Evolutionary conservation across 345 rosid species (phyloP).

Genomic region (Populus alba): DNA sequence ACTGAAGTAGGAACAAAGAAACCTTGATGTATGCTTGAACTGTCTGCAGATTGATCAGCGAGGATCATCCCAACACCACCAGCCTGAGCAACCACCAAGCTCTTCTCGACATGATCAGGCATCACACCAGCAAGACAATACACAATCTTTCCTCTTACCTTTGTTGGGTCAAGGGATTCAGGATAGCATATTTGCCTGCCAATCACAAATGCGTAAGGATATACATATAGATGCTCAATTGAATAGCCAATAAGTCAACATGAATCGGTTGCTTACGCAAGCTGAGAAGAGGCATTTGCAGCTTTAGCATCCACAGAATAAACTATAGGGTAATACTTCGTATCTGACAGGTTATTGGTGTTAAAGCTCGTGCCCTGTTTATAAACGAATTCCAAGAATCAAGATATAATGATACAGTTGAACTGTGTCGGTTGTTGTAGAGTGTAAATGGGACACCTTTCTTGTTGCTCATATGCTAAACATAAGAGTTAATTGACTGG

Average conservation of each 20-base stretch:
- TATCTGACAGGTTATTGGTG: neutral
- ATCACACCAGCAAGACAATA: neutral
- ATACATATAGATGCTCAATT: too few relatives aligned
- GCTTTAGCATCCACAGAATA: slow-evolving; percentile 6
- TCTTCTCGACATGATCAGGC: neutral
- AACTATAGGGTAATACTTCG: slow-evolving; percentile 13
- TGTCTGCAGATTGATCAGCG: neutral
- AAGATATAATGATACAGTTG: too few relatives aligned
- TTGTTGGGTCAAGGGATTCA: neutral
- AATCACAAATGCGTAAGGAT: too few relatives aligned
- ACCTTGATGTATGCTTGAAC: neutral
- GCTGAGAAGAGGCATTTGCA: neutral
- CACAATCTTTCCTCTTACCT: slow-evolving; percentile 8
- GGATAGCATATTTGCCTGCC: neutral
- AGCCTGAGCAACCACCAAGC: neutral
- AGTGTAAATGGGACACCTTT: too few relatives aligned
- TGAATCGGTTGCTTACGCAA: neutral
- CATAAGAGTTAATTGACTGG: too few relatives aligned
- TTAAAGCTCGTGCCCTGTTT: slow-evolving; percentile 18
- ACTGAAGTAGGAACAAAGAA: slow-evolving; percentile 21
- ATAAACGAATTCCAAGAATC: too few relatives aligned
- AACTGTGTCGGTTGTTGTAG: too few relatives aligned
- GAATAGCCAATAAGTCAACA: neutral
- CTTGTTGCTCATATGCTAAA: too few relatives aligned
- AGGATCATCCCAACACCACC: slow-evolving; percentile 4